A percentile compares a stretch with the other conserved stretches of the same genome.
These are phyloP conservation scores for Tephrocybe sp. DNA, from an alignment of 768 basidiomycete genomes.

Conservation along the genomic window DNA sequence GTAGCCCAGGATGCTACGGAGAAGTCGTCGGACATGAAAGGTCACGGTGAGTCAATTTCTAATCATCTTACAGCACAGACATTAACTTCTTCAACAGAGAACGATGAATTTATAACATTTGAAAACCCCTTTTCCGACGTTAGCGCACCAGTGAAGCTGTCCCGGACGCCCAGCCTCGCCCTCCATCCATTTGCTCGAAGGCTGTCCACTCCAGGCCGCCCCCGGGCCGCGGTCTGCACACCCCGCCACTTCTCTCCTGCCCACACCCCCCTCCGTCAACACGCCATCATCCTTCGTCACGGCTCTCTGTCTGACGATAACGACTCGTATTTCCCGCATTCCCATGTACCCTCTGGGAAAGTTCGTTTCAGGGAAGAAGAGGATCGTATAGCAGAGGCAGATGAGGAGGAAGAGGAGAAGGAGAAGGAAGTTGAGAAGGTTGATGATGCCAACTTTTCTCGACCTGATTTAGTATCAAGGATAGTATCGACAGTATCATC, in stretches of 20 bases:
- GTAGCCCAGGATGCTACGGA: too few species aligned
- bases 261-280: background rate
- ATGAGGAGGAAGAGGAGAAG: too few species aligned
- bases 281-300: background rate
- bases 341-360: conserved; percentile 4
- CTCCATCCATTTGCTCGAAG: conserved; percentile 10
- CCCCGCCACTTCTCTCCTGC: background rate
- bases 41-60: too few species aligned
- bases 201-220: conserved; percentile 2
- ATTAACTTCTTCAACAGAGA: background rate
- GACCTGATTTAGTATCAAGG: too few species aligned
- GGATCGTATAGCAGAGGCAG: too few species aligned
- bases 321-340: conserved; percentile 4
- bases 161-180: background rate
- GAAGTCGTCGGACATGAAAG: too few species aligned
- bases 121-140: conserved; percentile 6
- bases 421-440: too few species aligned
- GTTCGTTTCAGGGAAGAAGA: too few species aligned
- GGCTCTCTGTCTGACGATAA: conserved; percentile 4
- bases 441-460: too few species aligned
- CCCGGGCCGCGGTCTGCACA: background rate
- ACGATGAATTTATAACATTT: background rate
- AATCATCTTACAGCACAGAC: too few species aligned
- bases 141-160: conserved; percentile 3
- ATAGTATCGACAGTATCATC: too few species aligned